These are phyloP conservation scores for Pilobolus umbonatus DNA, from an alignment of 192 early-diverging fungal species.

Conservation along the genomic window DNA sequence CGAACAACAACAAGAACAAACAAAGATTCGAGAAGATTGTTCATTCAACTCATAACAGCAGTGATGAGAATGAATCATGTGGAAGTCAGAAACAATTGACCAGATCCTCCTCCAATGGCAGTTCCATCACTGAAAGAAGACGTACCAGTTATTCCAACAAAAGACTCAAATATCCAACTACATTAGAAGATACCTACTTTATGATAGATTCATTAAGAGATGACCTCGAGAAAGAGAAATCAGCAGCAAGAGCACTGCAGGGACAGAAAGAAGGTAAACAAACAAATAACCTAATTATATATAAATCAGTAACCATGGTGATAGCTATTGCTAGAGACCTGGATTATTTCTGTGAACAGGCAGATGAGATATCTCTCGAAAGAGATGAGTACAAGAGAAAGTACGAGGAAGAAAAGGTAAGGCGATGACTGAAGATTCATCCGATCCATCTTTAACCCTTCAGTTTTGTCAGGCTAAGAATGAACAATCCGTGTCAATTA, in stretches of 20 bases:
- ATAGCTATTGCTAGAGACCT: slow-evolving; percentile 30
- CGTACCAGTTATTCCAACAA: no score
- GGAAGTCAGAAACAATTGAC: background rate
- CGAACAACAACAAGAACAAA: background rate
- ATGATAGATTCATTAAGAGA: slow-evolving; percentile 1
- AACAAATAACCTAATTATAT: background rate
- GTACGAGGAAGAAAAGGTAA: slow-evolving; percentile 31
- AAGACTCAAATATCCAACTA: no score
- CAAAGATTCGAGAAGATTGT: background rate
- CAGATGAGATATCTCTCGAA: slow-evolving; percentile 24
- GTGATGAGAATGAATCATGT: background rate
- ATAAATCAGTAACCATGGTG: background rate
- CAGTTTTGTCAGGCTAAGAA: background rate
- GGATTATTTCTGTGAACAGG: slow-evolving; percentile 27
- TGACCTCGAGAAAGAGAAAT: slow-evolving; percentile 15
- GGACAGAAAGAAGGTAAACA: slow-evolving; percentile 31
- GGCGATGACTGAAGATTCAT: no score
- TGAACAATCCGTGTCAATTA: no score
- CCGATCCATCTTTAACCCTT: background rate
- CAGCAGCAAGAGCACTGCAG: slow-evolving; percentile 19
- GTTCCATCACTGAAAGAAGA: background rate
- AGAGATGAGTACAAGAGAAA: slow-evolving; percentile 17
- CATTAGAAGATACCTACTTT: no score
- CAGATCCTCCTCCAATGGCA: slow-evolving; percentile 9
- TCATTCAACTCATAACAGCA: background rate